Evolutionary conservation across 257 asterid species (phyloP).

Genomic region (Penstemon eatonii): DNA sequence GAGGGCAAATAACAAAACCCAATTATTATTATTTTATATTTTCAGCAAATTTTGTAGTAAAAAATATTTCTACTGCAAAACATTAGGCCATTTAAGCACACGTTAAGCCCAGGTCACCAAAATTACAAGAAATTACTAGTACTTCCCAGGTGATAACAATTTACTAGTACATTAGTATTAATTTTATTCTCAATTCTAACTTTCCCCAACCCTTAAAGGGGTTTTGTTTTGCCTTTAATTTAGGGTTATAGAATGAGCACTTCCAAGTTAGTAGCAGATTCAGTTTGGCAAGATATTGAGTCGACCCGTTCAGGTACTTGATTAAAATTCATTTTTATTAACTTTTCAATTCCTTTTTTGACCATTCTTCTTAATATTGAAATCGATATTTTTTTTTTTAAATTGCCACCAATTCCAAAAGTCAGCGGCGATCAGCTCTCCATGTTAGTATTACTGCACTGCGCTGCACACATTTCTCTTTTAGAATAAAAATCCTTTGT

Average conservation of each 20-base stretch:
- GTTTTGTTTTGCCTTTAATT: no score
- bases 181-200: no score
- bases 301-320: slow-evolving; percentile 62
- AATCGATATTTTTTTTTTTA: neutral
- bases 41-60: no score
- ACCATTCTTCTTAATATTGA: neutral
- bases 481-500: neutral
- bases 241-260: slow-evolving; percentile 49
- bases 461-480: neutral
- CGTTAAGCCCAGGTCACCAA: no score
- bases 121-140: no score
- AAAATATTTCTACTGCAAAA: no score
- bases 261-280: slow-evolving; percentile 59
- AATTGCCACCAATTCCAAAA: slow-evolving; percentile 27
- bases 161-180: no score
- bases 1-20: no score
- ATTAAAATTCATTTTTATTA: neutral
- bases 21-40: no score
- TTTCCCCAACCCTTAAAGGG: no score
- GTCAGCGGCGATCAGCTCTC: slow-evolving; percentile 88
- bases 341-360: neutral
- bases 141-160: no score
- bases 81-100: no score
- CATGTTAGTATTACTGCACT: slow-evolving; percentile 43
- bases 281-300: slow-evolving; percentile 69